A percentile compares a stretch with the other conserved stretches of the same genome.
These are phyloP conservation scores for Phragmites australis DNA, from an alignment of 176 grass and related monocot species.

Conservation along the genomic window DNA sequence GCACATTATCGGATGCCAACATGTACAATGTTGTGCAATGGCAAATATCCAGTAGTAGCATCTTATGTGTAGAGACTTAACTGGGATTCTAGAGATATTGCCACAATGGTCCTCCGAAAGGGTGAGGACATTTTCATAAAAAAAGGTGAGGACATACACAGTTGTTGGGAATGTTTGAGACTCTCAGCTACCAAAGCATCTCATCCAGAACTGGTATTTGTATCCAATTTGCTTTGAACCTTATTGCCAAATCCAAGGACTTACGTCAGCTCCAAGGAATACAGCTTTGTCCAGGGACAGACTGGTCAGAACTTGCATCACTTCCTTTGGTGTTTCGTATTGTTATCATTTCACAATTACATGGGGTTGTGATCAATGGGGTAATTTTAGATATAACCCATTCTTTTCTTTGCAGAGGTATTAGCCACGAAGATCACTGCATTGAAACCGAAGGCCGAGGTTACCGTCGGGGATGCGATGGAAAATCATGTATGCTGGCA, in stretches of 20 bases:
- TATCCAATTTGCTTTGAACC: too few relatives aligned
- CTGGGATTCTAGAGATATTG: too few relatives aligned
- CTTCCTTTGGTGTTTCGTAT: neutral
- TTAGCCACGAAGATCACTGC: constrained; percentile 57
- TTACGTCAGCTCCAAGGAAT: constrained; percentile 64
- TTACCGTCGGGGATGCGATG: constrained; percentile 43
- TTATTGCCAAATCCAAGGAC: constrained; percentile 66
- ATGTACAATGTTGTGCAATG: too few relatives aligned
- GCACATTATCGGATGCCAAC: too few relatives aligned
- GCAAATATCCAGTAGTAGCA: too few relatives aligned
- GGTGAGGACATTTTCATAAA: too few relatives aligned
- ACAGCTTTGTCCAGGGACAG: constrained; percentile 61
- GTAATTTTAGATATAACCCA: neutral
- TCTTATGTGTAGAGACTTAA: too few relatives aligned
- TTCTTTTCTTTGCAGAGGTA: constrained; percentile 47
- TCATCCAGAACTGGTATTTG: too few relatives aligned
- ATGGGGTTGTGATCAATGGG: neutral
- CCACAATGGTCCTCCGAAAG: too few relatives aligned
- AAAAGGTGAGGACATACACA: too few relatives aligned
- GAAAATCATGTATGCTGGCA: constrained; percentile 29
- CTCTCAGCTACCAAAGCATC: too few relatives aligned
- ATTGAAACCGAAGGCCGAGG: constrained; percentile 41
- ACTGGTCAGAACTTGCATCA: constrained; percentile 37
- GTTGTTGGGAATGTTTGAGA: too few relatives aligned
- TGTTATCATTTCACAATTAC: neutral